phyloP scores from a whole-genome alignment of 2,329 filamentous ascomycete genomes.

The Aspergillus clavatus region DNA sequence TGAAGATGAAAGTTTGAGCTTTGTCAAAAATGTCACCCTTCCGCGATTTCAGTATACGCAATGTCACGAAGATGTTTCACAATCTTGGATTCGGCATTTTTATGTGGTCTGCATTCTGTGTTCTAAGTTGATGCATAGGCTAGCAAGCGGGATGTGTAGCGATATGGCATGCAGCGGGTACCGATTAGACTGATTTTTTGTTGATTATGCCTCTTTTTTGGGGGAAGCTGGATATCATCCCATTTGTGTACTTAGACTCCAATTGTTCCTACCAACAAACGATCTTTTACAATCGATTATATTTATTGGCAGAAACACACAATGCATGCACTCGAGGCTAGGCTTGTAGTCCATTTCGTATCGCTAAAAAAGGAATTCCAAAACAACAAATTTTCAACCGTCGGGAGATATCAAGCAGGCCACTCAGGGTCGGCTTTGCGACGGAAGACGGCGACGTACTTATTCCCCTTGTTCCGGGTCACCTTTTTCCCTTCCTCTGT shows the following conservation, averaged over 20 bases:
- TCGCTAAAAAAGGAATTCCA: no score
- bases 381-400: neutral
- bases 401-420: constrained; percentile 32
- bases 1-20: constrained; percentile 7
- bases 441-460: constrained; percentile 85
- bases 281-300: no score
- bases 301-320: no score
- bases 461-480: constrained; percentile 78
- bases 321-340: no score
- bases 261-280: no score
- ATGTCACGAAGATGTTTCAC: neutral
- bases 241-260: no score
- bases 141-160: neutral
- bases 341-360: no score
- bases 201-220: neutral
- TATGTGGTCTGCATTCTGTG: neutral
- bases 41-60: neutral
- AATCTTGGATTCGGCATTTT: neutral
- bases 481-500: constrained; percentile 99
- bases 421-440: constrained; percentile 75
- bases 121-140: neutral
- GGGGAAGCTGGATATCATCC: neutral
- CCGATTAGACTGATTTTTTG: neutral
- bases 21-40: neutral
- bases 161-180: neutral